Evolutionary conservation across 805 yeast species (phyloP).

Genomic region (Metschnikowia lunata): DNA sequence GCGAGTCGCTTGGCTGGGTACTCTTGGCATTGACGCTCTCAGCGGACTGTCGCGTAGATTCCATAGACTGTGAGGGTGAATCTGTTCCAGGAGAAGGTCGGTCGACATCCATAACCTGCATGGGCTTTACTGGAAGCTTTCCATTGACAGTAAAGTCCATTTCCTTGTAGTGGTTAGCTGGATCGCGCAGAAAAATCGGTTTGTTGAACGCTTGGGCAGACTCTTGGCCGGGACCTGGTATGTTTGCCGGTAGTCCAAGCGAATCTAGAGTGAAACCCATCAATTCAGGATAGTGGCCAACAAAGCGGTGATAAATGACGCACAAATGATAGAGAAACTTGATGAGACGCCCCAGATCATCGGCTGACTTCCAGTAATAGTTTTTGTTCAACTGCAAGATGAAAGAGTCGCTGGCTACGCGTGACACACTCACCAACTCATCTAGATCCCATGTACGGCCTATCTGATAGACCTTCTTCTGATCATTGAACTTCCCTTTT

Average conservation of each 20-base stretch:
- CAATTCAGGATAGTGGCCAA: conserved; percentile 36
- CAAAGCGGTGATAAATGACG: conserved; percentile 28
- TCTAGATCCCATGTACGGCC: conserved; percentile 90
- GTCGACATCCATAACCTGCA: conserved; percentile 35
- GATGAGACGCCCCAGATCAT: conserved; percentile 32
- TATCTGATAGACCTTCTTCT: conserved; percentile 71
- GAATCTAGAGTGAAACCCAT: conserved; percentile 31
- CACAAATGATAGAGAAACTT: conserved; percentile 33
- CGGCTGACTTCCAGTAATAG: conserved; percentile 67
- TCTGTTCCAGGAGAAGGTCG: conserved; percentile 6
- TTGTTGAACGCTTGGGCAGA: neutral
- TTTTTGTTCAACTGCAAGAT: conserved; percentile 61
- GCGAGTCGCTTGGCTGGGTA: neutral
- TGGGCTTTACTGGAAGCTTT: conserved; percentile 38
- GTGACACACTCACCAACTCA: conserved; percentile 56
- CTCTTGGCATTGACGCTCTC: neutral
- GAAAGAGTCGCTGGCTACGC: conserved; percentile 54
- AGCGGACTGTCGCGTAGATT: conserved; percentile 2
- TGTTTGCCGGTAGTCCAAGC: conserved; percentile 21
- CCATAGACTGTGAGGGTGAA: neutral
- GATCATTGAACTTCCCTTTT: conserved; percentile 74
- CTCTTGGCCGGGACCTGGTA: neutral
- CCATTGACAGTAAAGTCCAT: conserved; percentile 43
- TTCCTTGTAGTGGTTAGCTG: conserved; percentile 26
- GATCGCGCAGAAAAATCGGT: neutral